Percentiles rank a stretch among this genome's conserved stretches.
Evolutionary conservation across 2,329 filamentous ascomycete species (phyloP).

Genomic region (Aspergillus sp.): DNA sequence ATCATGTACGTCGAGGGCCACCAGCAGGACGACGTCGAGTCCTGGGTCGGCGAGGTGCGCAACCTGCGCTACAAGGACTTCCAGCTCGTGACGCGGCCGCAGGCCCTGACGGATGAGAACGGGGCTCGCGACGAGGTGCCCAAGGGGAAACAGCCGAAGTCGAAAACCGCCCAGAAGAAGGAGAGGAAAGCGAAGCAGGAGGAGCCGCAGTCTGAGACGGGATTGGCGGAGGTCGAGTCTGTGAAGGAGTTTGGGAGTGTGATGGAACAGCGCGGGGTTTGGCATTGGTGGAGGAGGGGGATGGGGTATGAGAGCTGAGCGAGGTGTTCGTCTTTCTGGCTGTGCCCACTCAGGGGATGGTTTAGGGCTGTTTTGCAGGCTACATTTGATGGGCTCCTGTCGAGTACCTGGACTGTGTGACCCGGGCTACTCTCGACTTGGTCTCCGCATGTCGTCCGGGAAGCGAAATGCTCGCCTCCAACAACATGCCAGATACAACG

Average conservation of each 20-base stretch:
- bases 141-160: background rate
- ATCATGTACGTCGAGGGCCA: slow-evolving; percentile 67
- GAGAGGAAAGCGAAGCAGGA: slow-evolving; percentile 1
- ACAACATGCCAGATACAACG: too few species aligned
- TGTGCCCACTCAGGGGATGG: slow-evolving; percentile 5
- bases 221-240: slow-evolving; percentile 50
- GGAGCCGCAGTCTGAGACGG: slow-evolving; percentile 8
- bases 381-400: too few species aligned
- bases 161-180: too few species aligned
- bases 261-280: slow-evolving; percentile 53
- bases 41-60: slow-evolving; percentile 58
- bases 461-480: too few species aligned
- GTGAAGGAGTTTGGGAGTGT: slow-evolving; percentile 54
- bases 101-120: slow-evolving; percentile 17
- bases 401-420: too few species aligned
- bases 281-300: slow-evolving; percentile 56
- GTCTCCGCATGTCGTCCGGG: too few species aligned
- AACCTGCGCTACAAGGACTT: slow-evolving; percentile 64
- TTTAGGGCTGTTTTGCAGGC: too few species aligned
- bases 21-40: slow-evolving; percentile 44
- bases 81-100: slow-evolving; percentile 51
- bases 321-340: too few species aligned
- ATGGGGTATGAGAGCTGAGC: slow-evolving; percentile 46
- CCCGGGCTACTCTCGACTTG: too few species aligned
- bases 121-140: background rate